A percentile compares a stretch with the other conserved stretches of the same genome.
Conservation (phyloP, 371 early-diverging fungal genomes). For the Apophysomyces elegans region DNA sequence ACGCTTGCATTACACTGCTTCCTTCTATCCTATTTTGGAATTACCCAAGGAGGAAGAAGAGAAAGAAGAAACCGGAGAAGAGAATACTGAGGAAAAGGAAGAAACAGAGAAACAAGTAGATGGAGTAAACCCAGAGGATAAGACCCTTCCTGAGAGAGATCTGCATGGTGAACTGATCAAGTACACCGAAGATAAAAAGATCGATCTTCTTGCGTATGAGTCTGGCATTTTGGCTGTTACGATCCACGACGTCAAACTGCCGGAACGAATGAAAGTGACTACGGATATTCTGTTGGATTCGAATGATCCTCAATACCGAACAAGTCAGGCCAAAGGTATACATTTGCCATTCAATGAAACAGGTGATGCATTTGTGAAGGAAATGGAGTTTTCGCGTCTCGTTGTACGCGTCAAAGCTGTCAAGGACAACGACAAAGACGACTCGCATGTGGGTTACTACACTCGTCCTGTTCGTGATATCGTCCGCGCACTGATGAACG, state of each 20-base stretch:
- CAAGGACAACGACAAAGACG: conserved; percentile 23
- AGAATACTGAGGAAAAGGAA: neutral
- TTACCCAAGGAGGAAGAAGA: conserved; percentile 48
- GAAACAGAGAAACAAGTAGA: conserved; percentile 5
- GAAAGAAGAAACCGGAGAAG: conserved; percentile 15
- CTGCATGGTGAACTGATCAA: conserved; percentile 33
- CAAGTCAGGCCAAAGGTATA: conserved; percentile 25
- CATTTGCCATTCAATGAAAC: conserved; percentile 30
- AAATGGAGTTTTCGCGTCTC: conserved; percentile 37
- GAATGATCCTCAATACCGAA: conserved; percentile 38
- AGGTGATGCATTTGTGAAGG: conserved; percentile 40
- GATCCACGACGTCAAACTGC: conserved; percentile 28
- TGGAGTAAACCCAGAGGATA: neutral
- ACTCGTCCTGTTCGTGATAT: conserved; percentile 24
- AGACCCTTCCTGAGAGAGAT: conserved; percentile 20
- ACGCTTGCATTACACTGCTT: conserved; percentile 60
- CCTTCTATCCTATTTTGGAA: conserved; percentile 67
- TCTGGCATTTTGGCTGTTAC: conserved; percentile 37
- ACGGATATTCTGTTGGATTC: conserved; percentile 38
- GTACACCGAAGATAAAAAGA: conserved; percentile 26
- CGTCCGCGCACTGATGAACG: conserved; percentile 11
- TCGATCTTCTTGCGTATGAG: conserved; percentile 27
- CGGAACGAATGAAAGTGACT: conserved; percentile 20
- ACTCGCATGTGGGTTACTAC: conserved; percentile 27
- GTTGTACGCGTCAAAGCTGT: conserved; percentile 24